Evolutionary conservation across 768 basidiomycete genomes (phyloP).

Genomic region (Amanita jacksonii): DNA sequence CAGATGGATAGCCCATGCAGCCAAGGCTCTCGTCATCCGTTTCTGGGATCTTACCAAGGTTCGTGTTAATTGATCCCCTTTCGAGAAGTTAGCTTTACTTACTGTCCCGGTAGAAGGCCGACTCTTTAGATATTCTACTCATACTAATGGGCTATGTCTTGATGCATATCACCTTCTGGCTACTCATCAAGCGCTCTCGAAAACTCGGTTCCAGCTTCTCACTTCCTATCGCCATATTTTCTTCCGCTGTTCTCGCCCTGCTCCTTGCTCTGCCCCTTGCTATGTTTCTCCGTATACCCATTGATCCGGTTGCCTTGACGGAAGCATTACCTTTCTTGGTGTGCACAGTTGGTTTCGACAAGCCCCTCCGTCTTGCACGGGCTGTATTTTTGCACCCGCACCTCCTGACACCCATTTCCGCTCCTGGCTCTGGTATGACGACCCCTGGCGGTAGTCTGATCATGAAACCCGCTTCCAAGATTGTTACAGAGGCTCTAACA

Average conservation of each 20-base stretch:
- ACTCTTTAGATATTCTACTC: conserved; percentile 91
- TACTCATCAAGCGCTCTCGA: conserved; percentile 81
- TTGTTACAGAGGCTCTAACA: conserved; percentile 77
- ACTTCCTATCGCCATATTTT: conserved; percentile 60
- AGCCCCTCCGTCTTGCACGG: conserved; percentile 84
- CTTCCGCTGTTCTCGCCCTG: conserved; percentile 75
- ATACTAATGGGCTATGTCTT: conserved; percentile 89
- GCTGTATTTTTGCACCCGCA: conserved; percentile 84
- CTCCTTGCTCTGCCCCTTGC: conserved; percentile 76
- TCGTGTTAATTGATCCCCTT: conserved; percentile 8
- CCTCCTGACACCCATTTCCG: conserved; percentile 29
- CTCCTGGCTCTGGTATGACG: conserved; percentile 14
- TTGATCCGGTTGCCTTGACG: conserved; percentile 88
- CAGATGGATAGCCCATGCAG: conserved; percentile 87
- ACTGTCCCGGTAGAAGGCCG: conserved; percentile 57
- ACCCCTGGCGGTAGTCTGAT: conserved; percentile 13
- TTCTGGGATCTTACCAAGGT: conserved; percentile 82
- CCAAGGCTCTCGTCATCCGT: conserved; percentile 59
- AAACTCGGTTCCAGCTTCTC: conserved; percentile 63
- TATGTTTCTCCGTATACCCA: conserved; percentile 64
- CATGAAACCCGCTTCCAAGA: conserved; percentile 71
- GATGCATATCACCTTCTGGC: conserved; percentile 94
- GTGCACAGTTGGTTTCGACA: conserved; percentile 97
- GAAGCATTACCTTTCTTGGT: conserved; percentile 98
- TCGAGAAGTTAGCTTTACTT: conserved; percentile 2